Percentiles rank a stretch among this genome's conserved stretches.
These are phyloP conservation scores for Rhizopus microsporus DNA, from an alignment of 371 early-diverging fungal genomes.

Conservation along the genomic window DNA sequence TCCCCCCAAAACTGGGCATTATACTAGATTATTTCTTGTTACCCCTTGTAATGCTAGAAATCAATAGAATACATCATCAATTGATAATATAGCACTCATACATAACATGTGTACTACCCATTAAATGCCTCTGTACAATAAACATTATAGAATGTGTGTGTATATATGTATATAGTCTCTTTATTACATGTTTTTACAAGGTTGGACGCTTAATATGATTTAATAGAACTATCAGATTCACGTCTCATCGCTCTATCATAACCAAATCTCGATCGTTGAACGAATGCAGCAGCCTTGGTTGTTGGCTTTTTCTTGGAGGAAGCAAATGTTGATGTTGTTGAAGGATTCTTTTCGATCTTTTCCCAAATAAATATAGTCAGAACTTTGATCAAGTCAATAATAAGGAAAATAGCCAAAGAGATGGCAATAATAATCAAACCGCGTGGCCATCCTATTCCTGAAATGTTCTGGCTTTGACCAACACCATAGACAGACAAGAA, in stretches of 20 bases:
- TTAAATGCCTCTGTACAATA: too few species aligned
- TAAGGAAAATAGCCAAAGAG: conserved; percentile 69
- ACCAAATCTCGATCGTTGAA: conserved; percentile 29
- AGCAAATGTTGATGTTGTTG: conserved; percentile 1
- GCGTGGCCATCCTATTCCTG: conserved; percentile 54
- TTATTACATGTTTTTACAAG: too few species aligned
- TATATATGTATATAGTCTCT: too few species aligned
- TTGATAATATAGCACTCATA: too few species aligned
- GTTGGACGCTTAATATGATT: conserved; percentile 26
- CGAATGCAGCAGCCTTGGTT: conserved; percentile 21
- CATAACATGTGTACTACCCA: too few species aligned
- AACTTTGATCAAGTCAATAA: conserved; percentile 89
- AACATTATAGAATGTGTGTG: too few species aligned
- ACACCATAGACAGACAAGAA: conserved; percentile 81
- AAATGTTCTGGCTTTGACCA: conserved; percentile 29
- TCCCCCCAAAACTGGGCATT: too few species aligned
- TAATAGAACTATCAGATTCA: conserved; percentile 34
- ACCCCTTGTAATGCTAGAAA: too few species aligned
- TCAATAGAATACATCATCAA: too few species aligned
- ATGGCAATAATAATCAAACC: conserved; percentile 66
- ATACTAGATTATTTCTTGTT: too few species aligned
- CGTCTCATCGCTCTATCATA: conserved; percentile 42
- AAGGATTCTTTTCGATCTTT: conserved; percentile 7
- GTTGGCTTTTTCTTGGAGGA: conserved; percentile 11
- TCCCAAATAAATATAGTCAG: conserved; percentile 73